These are phyloP conservation scores for Fistulifera pelliculosa DNA, from an alignment of 108 stramenopile genomes.

Conservation along the genomic window DNA sequence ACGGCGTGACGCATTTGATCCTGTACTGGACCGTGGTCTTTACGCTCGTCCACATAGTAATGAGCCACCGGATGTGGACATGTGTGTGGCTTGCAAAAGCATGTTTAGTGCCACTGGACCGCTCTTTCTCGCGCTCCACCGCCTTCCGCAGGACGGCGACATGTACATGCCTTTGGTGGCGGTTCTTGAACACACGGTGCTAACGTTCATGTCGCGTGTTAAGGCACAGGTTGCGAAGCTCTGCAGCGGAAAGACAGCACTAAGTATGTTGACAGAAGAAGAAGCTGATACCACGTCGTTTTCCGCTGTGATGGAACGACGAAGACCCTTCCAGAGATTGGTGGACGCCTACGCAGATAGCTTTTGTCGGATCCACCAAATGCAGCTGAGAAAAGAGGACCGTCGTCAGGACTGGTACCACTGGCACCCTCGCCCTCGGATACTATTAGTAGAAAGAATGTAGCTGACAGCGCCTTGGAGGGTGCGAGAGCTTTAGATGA, in stretches of 20 bases:
- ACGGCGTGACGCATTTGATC: slow-evolving; percentile 76
- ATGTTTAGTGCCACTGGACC: slow-evolving; percentile 68
- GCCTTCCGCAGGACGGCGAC: slow-evolving; percentile 72
- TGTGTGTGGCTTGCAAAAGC: slow-evolving; percentile 74
- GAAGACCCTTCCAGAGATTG: slow-evolving; percentile 56
- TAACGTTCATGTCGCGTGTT: slow-evolving; percentile 82
- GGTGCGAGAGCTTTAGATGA: slow-evolving; percentile 17
- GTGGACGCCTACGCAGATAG: slow-evolving; percentile 67
- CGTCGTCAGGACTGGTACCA: slow-evolving; percentile 24
- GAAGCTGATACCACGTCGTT: slow-evolving; percentile 14
- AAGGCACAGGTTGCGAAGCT: slow-evolving; percentile 61
- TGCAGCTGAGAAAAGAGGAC: slow-evolving; percentile 29
- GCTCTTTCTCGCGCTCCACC: slow-evolving; percentile 75
- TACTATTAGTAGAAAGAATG: slow-evolving; percentile 16
- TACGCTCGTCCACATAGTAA: slow-evolving; percentile 57
- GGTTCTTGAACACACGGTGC: slow-evolving; percentile 75
- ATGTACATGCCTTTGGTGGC: slow-evolving; percentile 79
- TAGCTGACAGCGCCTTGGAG: slow-evolving; percentile 7
- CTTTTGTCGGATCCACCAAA: slow-evolving; percentile 30
- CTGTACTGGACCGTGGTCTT: slow-evolving; percentile 52
- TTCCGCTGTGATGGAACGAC: slow-evolving; percentile 51
- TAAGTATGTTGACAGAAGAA: slow-evolving; percentile 48
- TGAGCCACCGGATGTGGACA: slow-evolving; percentile 73
- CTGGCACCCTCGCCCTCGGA: slow-evolving; percentile 52
- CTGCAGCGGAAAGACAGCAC: slow-evolving; percentile 56